A percentile compares a stretch with the other conserved stretches of the same genome.
Conservation (phyloP, 345 rosid genomes). For the Gossypium arboreum region DNA sequence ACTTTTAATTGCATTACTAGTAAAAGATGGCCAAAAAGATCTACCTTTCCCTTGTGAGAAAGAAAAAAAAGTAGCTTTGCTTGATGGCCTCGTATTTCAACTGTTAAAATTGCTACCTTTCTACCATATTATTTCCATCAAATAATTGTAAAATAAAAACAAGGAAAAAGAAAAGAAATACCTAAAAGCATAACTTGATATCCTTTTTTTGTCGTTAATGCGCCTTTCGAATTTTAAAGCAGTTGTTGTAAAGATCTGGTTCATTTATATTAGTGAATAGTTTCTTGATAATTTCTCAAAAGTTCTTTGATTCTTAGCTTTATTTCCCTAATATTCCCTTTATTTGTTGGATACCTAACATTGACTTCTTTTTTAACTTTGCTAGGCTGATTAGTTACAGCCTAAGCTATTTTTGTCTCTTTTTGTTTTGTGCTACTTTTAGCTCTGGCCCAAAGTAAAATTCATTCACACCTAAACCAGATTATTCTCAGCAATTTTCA, state of each 20-base stretch:
- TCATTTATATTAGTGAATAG: constrained; percentile 19
- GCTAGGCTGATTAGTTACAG: constrained; percentile 3
- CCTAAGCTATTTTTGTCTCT: neutral
- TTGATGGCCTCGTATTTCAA: neutral
- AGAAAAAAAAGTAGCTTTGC: neutral
- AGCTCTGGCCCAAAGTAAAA: constrained; percentile 10
- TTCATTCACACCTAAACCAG: constrained; percentile 13
- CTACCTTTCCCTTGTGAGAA: constrained; percentile 1
- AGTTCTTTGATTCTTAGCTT: constrained; percentile 18
- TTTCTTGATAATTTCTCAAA: constrained; percentile 20
- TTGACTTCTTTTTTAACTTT: constrained; percentile 20
- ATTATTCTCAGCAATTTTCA: neutral
- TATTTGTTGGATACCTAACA: constrained; percentile 24
- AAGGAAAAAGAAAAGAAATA: neutral
- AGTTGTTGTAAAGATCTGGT: constrained; percentile 9
- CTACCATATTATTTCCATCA: neutral
- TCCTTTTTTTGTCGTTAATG: constrained; percentile 16
- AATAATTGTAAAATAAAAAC: neutral
- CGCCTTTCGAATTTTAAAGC: neutral
- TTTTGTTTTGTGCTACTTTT: constrained; percentile 9
- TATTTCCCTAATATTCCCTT: constrained; percentile 9
- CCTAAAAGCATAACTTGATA: constrained; percentile 22
- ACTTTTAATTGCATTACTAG: constrained; percentile 24
- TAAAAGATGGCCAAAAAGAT: constrained; percentile 19
- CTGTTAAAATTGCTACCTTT: neutral